Evolutionary conservation across 345 rosid genomes (phyloP), one percentile per base, ranked within the genome.

Genomic region (Raphanus sativus): DNA sequence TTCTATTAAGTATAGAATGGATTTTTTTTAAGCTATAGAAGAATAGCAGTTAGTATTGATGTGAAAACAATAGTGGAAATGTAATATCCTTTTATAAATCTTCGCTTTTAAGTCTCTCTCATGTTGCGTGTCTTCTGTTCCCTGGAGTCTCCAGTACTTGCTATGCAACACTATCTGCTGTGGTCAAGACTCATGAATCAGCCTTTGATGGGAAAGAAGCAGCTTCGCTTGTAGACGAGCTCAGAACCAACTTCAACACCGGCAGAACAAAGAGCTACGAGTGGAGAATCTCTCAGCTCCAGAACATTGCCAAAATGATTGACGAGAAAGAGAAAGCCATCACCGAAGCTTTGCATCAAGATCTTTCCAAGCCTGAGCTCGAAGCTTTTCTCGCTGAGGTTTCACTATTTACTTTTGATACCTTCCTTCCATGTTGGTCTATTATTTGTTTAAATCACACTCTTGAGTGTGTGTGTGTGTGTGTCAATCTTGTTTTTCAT

Each of bases 321-420:
- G 88, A 86, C 1, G 97, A 93, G 73, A 87, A 86, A 66, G 94
- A 90, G 83, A 82, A 56, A 55, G 84, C 75, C 7, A 90, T 91
- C 67, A 4, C 65, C 2, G 80, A 85, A 66, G 98, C 96, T 71
- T 83, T 93, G 61, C 2, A 80, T 45, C 45, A 84, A 64, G 98
- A 93, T 84, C 96, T 93, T 65, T 80, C 88, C 15, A 93, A 87
- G 78, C 97, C 92, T 42, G 82, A 79, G 62, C 77, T 83, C 6
- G 98, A 93, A 81, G 73, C 90, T 69, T 87, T 86, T 34, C 7
- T 83, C 2, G 82, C 92, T n/a, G 96, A 93, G 94, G 98, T 91
- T 15, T 64, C 8, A 58, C 25, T 13, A 0, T 26, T 21, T 34
- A 62, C 40, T 42, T 73, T 5, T 48, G 10, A 45, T 67, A 10